Evolutionary conservation across 2,329 filamentous ascomycete genomes (phyloP), one percentile per base, ranked within the genome.

Genomic region (Xylaria hypoxylon): DNA sequence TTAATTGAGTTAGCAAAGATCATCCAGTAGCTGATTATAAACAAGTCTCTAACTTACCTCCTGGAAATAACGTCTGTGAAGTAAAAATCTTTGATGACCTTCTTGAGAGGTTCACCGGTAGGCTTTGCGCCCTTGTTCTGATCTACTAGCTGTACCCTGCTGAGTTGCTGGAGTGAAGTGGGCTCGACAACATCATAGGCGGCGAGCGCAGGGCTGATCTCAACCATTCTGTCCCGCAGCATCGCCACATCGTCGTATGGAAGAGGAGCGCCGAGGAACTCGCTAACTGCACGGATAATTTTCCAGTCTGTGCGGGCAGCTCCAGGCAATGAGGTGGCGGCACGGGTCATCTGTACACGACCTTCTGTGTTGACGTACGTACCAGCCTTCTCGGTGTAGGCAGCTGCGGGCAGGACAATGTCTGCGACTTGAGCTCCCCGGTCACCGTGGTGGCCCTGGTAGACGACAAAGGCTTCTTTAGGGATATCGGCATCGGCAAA

Each of bases 361-460:
- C 96, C 96, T 81, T 99, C 96, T 0, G 96, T 98, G 88, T 98
- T 99, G 82, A 99, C 89, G 77, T 97, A 99, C 50, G 96, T 99
- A 67, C 90, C 94, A 26, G 91, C 89, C 86, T 98, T 99, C 84
- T 99, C 96, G 26, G 95, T 98, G 84, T 97, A 99, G 13, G 96
- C 94, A 57, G 94, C 94, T 72, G 94, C 95, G 31, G 96, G 96
- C 22, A 99, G 92, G 72, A 99, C 88, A 64, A 99, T 89, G 76
- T 99, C 95, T 55, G 96, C 96, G 68, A 97, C 88, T 81, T 96
- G 91, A 62, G 96, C 96, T 71, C 95, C 96, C 59, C 88, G 88
- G 83, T 99, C 96, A 81, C 96, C 96, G 80, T 99, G 96, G 81
- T 99, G 96, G 71, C 96, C 96, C 82, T 99, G 96, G 85, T 99